Evolutionary conservation across 768 basidiomycete genomes (phyloP), one percentile per base, ranked within the genome.

Genomic region (Pleurotus sapidus): DNA sequence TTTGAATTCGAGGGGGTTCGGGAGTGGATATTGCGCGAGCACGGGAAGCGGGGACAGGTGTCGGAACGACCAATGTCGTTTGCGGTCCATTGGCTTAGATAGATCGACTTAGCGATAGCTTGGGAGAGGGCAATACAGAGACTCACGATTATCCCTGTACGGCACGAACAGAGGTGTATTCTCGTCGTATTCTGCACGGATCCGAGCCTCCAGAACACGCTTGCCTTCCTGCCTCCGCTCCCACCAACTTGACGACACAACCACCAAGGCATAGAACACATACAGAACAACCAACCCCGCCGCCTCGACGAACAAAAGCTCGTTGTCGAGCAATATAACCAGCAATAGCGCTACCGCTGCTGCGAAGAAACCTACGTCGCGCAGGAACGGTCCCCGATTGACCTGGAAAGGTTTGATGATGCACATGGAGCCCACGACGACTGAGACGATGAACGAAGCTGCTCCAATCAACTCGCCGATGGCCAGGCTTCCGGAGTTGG

Each of bases 341-440:
- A 98, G 77, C 1, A 97, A 77, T n/a, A 91, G 62, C n/a, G 72
- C 55, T 42, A 98, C 85, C 0, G 96, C 89, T 8, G 83, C 64
- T n/a, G 90, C 85, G 73, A 98, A 98, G 79, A 98, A 98, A 4
- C 91, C 88, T 30, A 96, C 91, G 70, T 99, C 97, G 39, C 97
- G 88, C 9, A 98, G 72, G 74, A 98, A 99, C 0, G 91, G 88
- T 15, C 78, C 75, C 0, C 78, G 84, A 34, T 88, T 77, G 25
- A 98, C 94, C 62, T 84, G 82, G 73, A 99, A 99, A 0, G 96
- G 95, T 57, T 89, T 91, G 72, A 98, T 94, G 70, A 98, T 87
- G 63, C 93, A 95, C 88, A 99, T 96, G n/a, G 91, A 89, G 6
- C 97, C 97, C 11, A 93, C 96, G 20, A 99, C 97, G 65, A 95